A percentile compares a stretch with the other conserved stretches of the same genome.
Evolutionary conservation across 106 monocot genomes (phyloP).

Genomic region (Apostasia shenzhenica): DNA sequence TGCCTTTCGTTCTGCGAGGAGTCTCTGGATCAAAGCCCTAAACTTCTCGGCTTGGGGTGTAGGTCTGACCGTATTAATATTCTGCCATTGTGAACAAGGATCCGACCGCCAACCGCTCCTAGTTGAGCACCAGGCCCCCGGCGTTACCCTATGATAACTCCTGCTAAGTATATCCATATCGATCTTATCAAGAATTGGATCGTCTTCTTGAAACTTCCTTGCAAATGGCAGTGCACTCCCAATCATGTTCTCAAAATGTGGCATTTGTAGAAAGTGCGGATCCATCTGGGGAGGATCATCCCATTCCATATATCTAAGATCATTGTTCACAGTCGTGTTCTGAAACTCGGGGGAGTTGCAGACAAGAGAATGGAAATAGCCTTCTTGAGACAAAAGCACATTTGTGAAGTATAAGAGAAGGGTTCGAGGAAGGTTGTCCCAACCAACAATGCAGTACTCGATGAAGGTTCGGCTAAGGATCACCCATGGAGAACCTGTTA

Average conservation of each 20-base stretch:
- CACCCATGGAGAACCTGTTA: slow-evolving; percentile 85
- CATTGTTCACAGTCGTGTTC: slow-evolving; percentile 50
- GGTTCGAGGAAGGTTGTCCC: slow-evolving; percentile 59
- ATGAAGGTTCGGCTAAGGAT: slow-evolving; percentile 55
- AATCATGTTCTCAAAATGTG: slow-evolving; percentile 25
- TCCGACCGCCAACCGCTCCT: slow-evolving; percentile 32
- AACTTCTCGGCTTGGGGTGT: slow-evolving; percentile 22
- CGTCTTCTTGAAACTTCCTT: slow-evolving; percentile 31
- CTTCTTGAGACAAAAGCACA: slow-evolving; percentile 39
- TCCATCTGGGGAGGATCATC: slow-evolving; percentile 45
- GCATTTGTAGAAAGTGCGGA: slow-evolving; percentile 38
- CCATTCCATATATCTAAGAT: slow-evolving; percentile 47
- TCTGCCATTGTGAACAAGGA: slow-evolving; percentile 46
- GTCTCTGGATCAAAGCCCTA: slow-evolving; percentile 12
- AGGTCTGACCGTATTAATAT: slow-evolving; percentile 36
- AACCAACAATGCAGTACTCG: slow-evolving; percentile 49
- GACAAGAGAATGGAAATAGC: slow-evolving; percentile 54
- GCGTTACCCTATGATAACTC: slow-evolving; percentile 18
- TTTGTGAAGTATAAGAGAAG: slow-evolving; percentile 68
- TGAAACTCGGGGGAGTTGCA: slow-evolving; percentile 55
- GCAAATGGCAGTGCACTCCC: slow-evolving; percentile 42
- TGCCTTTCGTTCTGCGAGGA: slow-evolving; percentile 21
- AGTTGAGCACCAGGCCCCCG: slow-evolving; percentile 53
- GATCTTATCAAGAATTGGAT: slow-evolving; percentile 37
- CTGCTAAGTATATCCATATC: slow-evolving; percentile 35